Evolutionary conservation across 1,284 basidiomycete species (phyloP).

Genomic region (Marasmius fiardii): DNA sequence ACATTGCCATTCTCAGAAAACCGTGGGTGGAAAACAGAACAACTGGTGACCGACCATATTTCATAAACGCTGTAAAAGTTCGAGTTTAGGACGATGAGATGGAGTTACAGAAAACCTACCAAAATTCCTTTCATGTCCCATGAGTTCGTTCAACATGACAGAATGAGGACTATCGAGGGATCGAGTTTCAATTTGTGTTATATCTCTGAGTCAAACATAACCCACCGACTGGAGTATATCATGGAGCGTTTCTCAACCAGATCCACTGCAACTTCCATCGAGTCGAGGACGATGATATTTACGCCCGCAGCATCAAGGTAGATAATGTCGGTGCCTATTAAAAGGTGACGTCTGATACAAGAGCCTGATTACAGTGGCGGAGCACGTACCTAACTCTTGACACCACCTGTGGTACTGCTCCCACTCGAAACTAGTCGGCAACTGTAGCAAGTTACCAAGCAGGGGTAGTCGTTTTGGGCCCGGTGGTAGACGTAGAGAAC

Average conservation of each 20-base stretch:
- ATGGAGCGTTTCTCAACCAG: background rate
- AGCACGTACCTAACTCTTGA: background rate
- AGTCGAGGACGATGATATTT: background rate
- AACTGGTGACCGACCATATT: background rate
- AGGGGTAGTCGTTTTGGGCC: background rate
- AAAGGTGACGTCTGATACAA: background rate
- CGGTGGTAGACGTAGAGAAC: background rate
- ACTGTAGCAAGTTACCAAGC: background rate
- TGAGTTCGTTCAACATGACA: background rate
- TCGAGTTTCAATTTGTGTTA: background rate
- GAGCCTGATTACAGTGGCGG: background rate
- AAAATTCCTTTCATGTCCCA: slow-evolving; percentile 1
- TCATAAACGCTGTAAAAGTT: background rate
- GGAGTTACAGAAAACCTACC: background rate
- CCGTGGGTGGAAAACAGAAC: background rate
- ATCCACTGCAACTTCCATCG: background rate
- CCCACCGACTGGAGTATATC: slow-evolving; percentile 3
- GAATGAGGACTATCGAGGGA: background rate
- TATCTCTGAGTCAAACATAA: background rate
- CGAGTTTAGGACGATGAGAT: background rate
- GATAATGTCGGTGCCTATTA: background rate
- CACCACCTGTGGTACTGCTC: background rate
- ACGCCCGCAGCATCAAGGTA: background rate
- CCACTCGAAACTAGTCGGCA: background rate
- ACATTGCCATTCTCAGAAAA: background rate